phyloP scores from a whole-genome alignment of 768 basidiomycete genomes.

The Lactarius evosmus region DNA sequence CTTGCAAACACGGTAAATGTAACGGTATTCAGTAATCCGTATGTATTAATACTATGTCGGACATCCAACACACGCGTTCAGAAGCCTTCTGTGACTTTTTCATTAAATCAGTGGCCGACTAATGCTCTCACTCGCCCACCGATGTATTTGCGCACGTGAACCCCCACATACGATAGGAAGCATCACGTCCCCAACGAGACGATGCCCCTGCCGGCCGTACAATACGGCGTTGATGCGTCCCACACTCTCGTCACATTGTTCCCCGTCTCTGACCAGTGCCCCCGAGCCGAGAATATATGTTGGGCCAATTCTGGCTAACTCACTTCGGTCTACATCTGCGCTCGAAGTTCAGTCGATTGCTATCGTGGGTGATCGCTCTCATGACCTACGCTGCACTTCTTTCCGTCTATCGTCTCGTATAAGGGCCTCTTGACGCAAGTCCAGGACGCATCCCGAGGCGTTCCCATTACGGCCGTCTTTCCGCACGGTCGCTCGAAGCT shows the following conservation, averaged over 20 bases:
- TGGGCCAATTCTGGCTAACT: background rate
- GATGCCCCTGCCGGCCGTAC: background rate
- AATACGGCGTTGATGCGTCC: background rate
- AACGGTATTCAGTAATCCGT: slow-evolving; percentile 12
- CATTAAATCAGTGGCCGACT: background rate
- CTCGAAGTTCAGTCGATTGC: background rate
- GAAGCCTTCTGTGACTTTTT: background rate
- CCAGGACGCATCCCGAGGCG: background rate
- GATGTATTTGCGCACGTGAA: background rate
- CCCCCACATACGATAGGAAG: background rate
- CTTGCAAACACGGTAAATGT: slow-evolving; percentile 26
- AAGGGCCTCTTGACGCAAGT: background rate
- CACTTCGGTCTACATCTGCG: background rate
- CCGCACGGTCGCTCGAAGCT: background rate
- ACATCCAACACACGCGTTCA: slow-evolving; percentile 6
- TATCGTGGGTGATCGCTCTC: background rate
- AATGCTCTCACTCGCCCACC: too few relatives aligned
- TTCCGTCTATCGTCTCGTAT: background rate
- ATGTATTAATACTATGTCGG: slow-evolving; percentile 21
- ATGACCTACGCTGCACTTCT: background rate
- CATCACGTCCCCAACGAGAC: background rate
- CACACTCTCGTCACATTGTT: background rate
- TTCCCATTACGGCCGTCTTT: background rate
- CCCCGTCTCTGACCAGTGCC: background rate
- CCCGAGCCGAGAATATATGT: background rate